phyloP scores from a whole-genome alignment of 768 basidiomycete species.

The Suillus hirtellus region DNA sequence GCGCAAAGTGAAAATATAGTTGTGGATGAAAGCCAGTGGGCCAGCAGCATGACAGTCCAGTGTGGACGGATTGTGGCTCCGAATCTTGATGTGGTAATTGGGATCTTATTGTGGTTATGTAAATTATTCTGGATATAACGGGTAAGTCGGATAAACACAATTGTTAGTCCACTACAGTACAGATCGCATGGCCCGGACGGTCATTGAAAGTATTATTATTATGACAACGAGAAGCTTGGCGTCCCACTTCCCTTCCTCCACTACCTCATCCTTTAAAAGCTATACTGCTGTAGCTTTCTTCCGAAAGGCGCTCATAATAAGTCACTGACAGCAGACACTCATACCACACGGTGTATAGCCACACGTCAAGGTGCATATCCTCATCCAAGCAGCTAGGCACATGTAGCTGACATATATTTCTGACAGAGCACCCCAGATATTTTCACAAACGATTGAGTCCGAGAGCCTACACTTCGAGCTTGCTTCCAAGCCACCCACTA shows the following conservation, averaged over 20 bases:
- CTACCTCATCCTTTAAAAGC: constrained; percentile 1
- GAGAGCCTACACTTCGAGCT: neutral
- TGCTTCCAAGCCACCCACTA: neutral
- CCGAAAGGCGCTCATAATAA: neutral
- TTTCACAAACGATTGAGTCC: neutral
- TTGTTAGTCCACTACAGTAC: constrained; percentile 14
- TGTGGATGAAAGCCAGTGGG: neutral
- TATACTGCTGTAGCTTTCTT: neutral
- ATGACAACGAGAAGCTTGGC: constrained; percentile 4
- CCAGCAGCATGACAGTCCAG: neutral
- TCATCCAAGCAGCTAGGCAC: constrained; percentile 11
- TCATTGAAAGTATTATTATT: constrained; percentile 3
- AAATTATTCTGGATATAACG: constrained; percentile 20
- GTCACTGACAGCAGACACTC: neutral
- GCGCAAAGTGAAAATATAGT: neutral
- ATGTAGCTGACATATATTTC: constrained; percentile 1
- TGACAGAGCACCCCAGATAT: neutral
- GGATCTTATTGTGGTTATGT: constrained; percentile 27
- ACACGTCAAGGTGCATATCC: constrained; percentile 14
- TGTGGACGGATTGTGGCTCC: neutral
- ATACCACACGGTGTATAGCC: constrained; percentile 11
- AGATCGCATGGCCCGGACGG: neutral
- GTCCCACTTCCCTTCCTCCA: constrained; percentile 12
- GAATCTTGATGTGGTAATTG: constrained; percentile 1
- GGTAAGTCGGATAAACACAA: constrained; percentile 24